These are phyloP conservation scores for Chrysopogon serrulatus DNA, from an alignment of 176 grass and related monocot species.

Conservation along the genomic window DNA sequence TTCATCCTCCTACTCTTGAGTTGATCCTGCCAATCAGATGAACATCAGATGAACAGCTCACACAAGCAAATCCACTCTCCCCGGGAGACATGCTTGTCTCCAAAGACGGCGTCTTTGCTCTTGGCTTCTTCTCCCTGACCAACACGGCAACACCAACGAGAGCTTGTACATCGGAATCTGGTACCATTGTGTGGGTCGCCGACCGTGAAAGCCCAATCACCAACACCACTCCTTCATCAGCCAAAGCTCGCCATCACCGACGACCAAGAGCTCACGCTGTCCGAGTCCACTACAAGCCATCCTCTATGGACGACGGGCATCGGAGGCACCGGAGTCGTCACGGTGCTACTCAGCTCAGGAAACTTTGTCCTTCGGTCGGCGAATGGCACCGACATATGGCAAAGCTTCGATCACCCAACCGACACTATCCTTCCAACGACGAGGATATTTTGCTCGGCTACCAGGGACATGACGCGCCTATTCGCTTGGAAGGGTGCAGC, in stretches of 20 bases:
- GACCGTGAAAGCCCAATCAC: neutral
- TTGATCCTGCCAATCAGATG: neutral
- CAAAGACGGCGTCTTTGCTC: neutral
- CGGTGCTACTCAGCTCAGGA: neutral
- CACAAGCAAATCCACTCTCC: neutral
- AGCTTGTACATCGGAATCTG: neutral
- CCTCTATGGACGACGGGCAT: slow-evolving; percentile 38
- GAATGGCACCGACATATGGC: neutral
- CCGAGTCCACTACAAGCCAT: neutral
- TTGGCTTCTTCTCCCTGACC: neutral
- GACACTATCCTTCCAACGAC: slow-evolving; percentile 23
- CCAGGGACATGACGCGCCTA: neutral
- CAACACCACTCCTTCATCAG: neutral
- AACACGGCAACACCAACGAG: neutral
- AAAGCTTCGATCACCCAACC: slow-evolving; percentile 26
- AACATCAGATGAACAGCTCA: neutral
- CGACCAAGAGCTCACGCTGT: neutral
- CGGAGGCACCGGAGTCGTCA: too few species aligned
- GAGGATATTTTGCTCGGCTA: neutral
- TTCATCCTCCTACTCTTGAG: neutral
- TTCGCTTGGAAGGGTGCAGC: slow-evolving; percentile 15
- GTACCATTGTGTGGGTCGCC: slow-evolving; percentile 23
- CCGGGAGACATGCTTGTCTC: neutral
- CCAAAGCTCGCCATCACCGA: neutral
- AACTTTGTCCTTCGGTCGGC: slow-evolving; percentile 13